Conservation (phyloP, 2,329 filamentous ascomycete genomes). For the Microdochium trichocladiopsis region DNA sequence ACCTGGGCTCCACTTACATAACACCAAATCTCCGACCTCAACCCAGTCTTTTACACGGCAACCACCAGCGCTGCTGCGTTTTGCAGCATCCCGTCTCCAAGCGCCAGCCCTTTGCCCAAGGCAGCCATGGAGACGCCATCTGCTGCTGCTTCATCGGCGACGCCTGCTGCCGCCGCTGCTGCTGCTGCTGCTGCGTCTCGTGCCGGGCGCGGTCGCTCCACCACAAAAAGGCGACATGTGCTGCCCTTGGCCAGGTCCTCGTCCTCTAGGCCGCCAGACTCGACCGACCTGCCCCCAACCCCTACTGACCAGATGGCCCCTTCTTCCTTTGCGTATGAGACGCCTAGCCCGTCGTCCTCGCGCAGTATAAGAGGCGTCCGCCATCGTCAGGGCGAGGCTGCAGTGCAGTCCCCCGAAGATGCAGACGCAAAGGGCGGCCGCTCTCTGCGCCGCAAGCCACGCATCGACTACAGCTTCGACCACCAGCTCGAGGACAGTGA, state of each 20-base stretch:
- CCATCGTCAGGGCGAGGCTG: slow-evolving; percentile 30
- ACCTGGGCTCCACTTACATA: slow-evolving; percentile 22
- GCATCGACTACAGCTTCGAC: slow-evolving; percentile 50
- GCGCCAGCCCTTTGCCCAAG: not conserved
- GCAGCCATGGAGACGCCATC: not conserved
- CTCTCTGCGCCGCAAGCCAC: slow-evolving; percentile 47
- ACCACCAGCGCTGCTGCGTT: not conserved
- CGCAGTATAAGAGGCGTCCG: slow-evolving; percentile 33
- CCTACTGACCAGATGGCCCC: slow-evolving; percentile 11
- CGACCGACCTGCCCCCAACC: slow-evolving; percentile 3
- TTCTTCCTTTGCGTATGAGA: slow-evolving; percentile 16
- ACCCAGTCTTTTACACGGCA: slow-evolving; percentile 7
- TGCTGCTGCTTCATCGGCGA: slow-evolving; percentile 1
- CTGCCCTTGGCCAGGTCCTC: slow-evolving; percentile 9
- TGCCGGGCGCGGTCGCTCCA: slow-evolving; percentile 13
- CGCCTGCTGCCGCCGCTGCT: slow-evolving; percentile 10
- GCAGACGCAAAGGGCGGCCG: slow-evolving; percentile 48
- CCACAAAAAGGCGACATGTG: slow-evolving; percentile 17
- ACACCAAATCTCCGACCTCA: slow-evolving; percentile 17
- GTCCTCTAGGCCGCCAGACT: slow-evolving; percentile 11
- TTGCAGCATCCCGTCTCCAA: not conserved
- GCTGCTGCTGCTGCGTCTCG: slow-evolving; percentile 16
- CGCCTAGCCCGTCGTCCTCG: slow-evolving; percentile 19
- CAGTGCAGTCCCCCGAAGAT: slow-evolving; percentile 34
- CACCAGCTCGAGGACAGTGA: slow-evolving; percentile 42